Conservation (phyloP, 169 alveolate species). For the Miamiensis avidus region DNA sequence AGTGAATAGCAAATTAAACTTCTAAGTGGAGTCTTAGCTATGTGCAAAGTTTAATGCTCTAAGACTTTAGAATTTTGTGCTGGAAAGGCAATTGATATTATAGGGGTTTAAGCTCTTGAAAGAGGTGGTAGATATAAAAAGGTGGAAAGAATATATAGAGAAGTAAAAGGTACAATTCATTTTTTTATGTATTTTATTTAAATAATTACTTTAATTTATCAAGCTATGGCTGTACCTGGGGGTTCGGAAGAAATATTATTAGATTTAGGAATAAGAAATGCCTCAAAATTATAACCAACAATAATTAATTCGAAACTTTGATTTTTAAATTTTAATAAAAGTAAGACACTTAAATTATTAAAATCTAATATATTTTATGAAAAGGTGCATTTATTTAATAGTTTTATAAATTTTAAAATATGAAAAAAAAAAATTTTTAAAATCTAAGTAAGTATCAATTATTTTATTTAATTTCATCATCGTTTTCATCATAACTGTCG, state of each 20-base stretch:
- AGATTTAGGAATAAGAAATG: conserved; percentile 22
- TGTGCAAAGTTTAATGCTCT: background rate
- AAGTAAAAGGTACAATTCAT: background rate
- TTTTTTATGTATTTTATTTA: too few relatives aligned
- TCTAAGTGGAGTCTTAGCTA: background rate
- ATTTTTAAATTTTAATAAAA: too few relatives aligned
- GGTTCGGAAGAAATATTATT: conserved; percentile 52
- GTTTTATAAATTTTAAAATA: too few relatives aligned
- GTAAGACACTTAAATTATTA: too few relatives aligned
- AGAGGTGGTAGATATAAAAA: background rate
- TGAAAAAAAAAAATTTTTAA: too few relatives aligned
- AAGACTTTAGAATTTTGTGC: background rate
- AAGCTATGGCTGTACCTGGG: conserved; percentile 56
- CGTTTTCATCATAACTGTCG: background rate
- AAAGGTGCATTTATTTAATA: too few relatives aligned
- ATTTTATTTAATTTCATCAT: background rate
- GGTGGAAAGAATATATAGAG: background rate
- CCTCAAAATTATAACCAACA: background rate
- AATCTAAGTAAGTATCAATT: background rate
- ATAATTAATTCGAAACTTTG: background rate
- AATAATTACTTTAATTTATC: too few relatives aligned
- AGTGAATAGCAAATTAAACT: background rate
- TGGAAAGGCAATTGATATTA: background rate
- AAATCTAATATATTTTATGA: too few relatives aligned
- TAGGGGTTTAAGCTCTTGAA: background rate